Evolutionary conservation across 2,329 filamentous ascomycete species (phyloP).

Genomic region (Orbilia brochopaga): DNA sequence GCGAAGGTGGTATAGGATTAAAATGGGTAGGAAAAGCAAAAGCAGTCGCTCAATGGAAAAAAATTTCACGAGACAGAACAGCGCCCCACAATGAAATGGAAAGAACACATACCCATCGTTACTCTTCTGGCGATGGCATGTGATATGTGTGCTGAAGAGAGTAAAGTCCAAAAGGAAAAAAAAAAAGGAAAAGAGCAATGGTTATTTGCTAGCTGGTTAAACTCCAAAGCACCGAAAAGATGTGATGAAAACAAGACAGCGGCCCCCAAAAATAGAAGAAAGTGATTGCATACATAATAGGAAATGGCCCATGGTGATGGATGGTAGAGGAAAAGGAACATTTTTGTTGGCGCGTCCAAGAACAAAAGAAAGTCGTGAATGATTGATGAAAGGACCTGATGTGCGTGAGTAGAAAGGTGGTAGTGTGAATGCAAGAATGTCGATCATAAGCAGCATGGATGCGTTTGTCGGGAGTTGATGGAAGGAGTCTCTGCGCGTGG

Average conservation of each 20-base stretch:
- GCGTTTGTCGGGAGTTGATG: not conserved
- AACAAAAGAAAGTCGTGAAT: constrained; percentile 47
- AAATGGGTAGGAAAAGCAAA: constrained; percentile 26
- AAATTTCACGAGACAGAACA: constrained; percentile 38
- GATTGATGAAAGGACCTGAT: constrained; percentile 5
- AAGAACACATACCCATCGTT: constrained; percentile 35
- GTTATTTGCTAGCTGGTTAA: not conserved
- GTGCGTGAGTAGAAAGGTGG: constrained; percentile 4
- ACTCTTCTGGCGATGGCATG: constrained; percentile 34
- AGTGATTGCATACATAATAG: not conserved
- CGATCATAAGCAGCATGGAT: constrained; percentile 19
- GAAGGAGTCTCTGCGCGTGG: too few relatives aligned
- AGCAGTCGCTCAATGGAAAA: constrained; percentile 10
- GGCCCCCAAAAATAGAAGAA: constrained; percentile 20
- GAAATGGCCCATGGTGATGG: constrained; percentile 3
- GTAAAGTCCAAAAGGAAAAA: constrained; percentile 13
- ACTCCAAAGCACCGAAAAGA: constrained; percentile 45
- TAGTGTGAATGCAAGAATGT: constrained; percentile 17
- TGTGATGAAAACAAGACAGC: constrained; percentile 19
- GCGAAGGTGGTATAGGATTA: constrained; percentile 33
- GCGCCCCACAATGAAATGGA: constrained; percentile 20
- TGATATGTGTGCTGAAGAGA: constrained; percentile 10
- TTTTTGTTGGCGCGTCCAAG: constrained; percentile 15
- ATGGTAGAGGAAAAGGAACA: constrained; percentile 7
- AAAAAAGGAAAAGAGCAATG: constrained; percentile 12